phyloP scores from a whole-genome alignment of 306 rosid species.

The Cucurbita ficifolia region DNA sequence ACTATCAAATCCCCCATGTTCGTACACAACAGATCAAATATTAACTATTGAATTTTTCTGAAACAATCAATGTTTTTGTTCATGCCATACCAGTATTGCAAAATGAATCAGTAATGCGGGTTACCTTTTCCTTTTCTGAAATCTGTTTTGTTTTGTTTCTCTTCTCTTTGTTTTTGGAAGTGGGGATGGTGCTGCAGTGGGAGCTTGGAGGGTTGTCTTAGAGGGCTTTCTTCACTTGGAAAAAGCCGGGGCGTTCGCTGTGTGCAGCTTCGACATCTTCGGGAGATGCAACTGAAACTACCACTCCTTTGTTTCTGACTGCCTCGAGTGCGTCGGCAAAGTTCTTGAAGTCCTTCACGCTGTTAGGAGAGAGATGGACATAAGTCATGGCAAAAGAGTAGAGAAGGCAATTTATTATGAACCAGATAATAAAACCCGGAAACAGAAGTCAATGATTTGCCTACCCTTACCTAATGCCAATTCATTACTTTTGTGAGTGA shows the following conservation, averaged over 20 bases:
- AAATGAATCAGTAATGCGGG: neutral
- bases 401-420: neutral
- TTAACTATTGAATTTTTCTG: neutral
- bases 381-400: neutral
- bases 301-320: slow-evolving; percentile 66
- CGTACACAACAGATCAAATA: neutral
- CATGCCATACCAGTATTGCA: neutral
- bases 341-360: slow-evolving; percentile 76
- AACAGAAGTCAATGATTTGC: neutral
- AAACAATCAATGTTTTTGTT: neutral
- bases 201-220: slow-evolving; percentile 4
- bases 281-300: slow-evolving; percentile 90
- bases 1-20: neutral
- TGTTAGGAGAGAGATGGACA: slow-evolving; percentile 15
- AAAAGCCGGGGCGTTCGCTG: slow-evolving; percentile 45
- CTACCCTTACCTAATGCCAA: neutral
- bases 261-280: slow-evolving; percentile 73
- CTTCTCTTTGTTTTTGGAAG: neutral
- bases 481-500: too few species aligned
- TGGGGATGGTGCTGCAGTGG: neutral
- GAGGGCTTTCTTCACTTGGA: slow-evolving; percentile 76
- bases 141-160: neutral
- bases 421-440: neutral
- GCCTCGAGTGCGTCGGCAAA: slow-evolving; percentile 59
- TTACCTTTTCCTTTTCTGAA: neutral